A percentile compares a stretch with the other conserved stretches of the same genome.
phyloP scores from a whole-genome alignment of 768 basidiomycete species.

The Tulasnella sp. region DNA sequence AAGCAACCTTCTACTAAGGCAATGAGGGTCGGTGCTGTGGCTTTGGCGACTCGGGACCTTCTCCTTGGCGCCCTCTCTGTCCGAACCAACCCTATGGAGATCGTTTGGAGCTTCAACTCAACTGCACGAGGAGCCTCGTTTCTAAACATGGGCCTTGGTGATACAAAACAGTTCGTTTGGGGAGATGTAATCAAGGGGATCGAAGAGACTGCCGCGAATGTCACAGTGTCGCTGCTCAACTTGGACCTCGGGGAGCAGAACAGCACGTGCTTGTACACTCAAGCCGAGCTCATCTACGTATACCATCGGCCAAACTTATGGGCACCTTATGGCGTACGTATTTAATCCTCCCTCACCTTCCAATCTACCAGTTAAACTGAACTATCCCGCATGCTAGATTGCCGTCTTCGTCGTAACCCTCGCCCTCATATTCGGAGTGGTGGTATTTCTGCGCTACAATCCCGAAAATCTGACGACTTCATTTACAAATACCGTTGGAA shows the following conservation, averaged over 20 bases:
- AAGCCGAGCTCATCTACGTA: not conserved
- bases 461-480: constrained; percentile 4
- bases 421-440: not conserved
- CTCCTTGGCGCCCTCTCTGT: not conserved
- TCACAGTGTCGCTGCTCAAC: not conserved
- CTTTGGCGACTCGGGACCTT: not conserved
- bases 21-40: not conserved
- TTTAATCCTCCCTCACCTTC: not conserved
- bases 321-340: not conserved
- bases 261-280: not conserved
- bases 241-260: not conserved
- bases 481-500: not conserved
- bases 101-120: not conserved
- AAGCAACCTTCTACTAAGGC: not conserved
- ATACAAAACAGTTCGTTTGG: not conserved
- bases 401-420: not conserved
- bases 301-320: not conserved
- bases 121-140: not conserved
- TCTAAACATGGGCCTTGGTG: not conserved
- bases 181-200: not conserved
- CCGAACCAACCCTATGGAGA: not conserved
- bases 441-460: constrained; percentile 1
- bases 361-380: not conserved
- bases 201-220: not conserved
- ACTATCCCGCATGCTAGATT: not conserved